Evolutionary conservation across 495 filamentous ascomycete genomes (phyloP), one percentile per base, ranked within the genome.

Genomic region (Cercophora sp.): DNA sequence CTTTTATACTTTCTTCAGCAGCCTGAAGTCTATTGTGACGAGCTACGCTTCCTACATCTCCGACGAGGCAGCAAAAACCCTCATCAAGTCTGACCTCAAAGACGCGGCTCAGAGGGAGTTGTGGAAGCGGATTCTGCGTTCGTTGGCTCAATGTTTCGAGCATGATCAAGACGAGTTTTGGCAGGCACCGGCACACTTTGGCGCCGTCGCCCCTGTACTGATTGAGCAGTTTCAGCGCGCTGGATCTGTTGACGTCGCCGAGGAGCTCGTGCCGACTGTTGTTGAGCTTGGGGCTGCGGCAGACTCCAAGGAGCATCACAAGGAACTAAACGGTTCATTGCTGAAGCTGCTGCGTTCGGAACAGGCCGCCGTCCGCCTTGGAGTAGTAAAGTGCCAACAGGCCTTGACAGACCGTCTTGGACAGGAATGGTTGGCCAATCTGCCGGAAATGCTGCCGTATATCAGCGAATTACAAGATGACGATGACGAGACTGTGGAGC

Each of bases 401-500:
- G 81, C 77, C 1, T 75, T 98, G 43, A 91, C 90, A 18, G 79
- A 83, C 46, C 74, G 80, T 48, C 68, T 96, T 19, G 91, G 89
- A 19, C 89, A 96, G 59, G 93, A 97, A 57, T 97, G 94, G 94
- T 68, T 97, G 52, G 78, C 81, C 1, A 75, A 91, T 66, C 69
- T 97, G 65, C 88, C 91, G 0, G 92, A 98, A 78, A 96, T 96
- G 84, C 72, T 97, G 58, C 93, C 93, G 26, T 87, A 88, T 48
- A 93, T 98, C 44, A 91, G 86, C 54, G 93, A 98, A 70, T 62
- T 94, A 55, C 86, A 93, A 74, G 94, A 98, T 67, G 93, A 98
- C 67, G 93, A 96, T 56, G 89, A 96, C 56, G 92, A 96, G 69
- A 74, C 68, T 20, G 91, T 98, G 32, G 93, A 96, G 76, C 73